Conservation (phyloP, 352 stramenopile genomes). For the Sclerospora graminicola region DNA sequence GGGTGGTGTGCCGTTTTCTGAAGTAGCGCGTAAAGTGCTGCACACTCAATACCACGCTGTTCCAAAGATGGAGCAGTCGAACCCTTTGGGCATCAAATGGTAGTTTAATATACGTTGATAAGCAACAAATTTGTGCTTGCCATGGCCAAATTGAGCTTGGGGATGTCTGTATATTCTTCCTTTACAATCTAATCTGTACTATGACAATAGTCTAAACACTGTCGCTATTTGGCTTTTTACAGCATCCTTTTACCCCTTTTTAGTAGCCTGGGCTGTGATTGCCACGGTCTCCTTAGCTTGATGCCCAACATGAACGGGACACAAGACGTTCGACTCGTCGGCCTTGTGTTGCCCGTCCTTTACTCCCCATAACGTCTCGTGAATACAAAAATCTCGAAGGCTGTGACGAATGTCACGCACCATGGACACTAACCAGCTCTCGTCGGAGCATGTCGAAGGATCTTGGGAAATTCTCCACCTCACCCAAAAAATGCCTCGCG, state of each 20-base stretch:
- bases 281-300: slow-evolving; percentile 56
- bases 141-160: slow-evolving; percentile 1
- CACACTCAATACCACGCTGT: slow-evolving; percentile 81
- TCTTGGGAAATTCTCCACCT: slow-evolving; percentile 53
- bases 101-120: slow-evolving; percentile 20
- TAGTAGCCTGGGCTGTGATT: slow-evolving; percentile 41
- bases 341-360: slow-evolving; percentile 64
- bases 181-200: too few relatives aligned
- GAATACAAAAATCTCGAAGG: slow-evolving; percentile 73
- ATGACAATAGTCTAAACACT: too few relatives aligned
- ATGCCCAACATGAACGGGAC: slow-evolving; percentile 62
- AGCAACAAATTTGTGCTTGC: too few relatives aligned
- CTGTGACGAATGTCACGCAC: slow-evolving; percentile 54
- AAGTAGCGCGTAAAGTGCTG: slow-evolving; percentile 41
- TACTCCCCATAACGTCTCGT: slow-evolving; percentile 76
- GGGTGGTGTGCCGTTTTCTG: slow-evolving; percentile 59
- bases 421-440: slow-evolving; percentile 53
- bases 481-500: slow-evolving; percentile 63
- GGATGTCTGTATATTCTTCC: neutral
- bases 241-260: slow-evolving; percentile 21
- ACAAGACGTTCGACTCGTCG: slow-evolving; percentile 67
- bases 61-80: slow-evolving; percentile 77
- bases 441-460: slow-evolving; percentile 21
- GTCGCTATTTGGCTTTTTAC: too few relatives aligned
- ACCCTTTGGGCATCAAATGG: slow-evolving; percentile 84